Evolutionary conservation across 495 filamentous ascomycete species (phyloP), one percentile per base, ranked within the genome.

Genomic region (Pseudoneurospora amorphoporcata): DNA sequence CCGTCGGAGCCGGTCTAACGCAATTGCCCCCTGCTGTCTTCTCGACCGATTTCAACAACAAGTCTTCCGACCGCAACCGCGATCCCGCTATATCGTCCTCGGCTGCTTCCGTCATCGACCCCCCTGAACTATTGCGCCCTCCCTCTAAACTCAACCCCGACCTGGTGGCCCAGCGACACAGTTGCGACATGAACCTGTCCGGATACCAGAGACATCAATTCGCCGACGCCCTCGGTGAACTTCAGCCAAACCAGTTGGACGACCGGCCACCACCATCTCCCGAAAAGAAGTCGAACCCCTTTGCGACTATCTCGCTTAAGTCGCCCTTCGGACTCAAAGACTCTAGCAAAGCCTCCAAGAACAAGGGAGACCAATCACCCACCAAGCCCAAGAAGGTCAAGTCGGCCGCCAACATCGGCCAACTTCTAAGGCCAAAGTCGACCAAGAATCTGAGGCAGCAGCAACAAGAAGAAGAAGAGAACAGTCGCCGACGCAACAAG

Each of bases 351-450:
- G 80, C 74, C 68, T 77, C 73, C 81, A 87, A 79, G 81, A 79
- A 75, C 69, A 72, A 72, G 39, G 43, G 17, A 37, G 47, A 42
- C 40, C 81, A 80, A 68, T 86, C 87, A 53, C 75, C 83, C 3
- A 80, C 79, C 45, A 91, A 88, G 72, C 89, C 91, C 8, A 94
- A 94, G 81, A 96, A 95, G 84, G 87, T 89, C 19, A 97, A 96
- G 76, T 96, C 94, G 0, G 86, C 92, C 5, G 94, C 92, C 68
- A 94, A 92, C 77, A 84, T 97, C 5, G 87, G 89, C 0, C 90
- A 85, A 4, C 87, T 92, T 10, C 68, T 86, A 82, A 86, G 88
- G 47, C 87, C 88, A 23, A 90, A 89, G 73, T 86, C 88, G 10
- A 83, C 85, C 14, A 91, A 90, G 79, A 87, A 85, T 70, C 72